These are phyloP conservation scores for Saccharomycopsis malanga DNA, from an alignment of 805 yeast species.

Conservation along the genomic window DNA sequence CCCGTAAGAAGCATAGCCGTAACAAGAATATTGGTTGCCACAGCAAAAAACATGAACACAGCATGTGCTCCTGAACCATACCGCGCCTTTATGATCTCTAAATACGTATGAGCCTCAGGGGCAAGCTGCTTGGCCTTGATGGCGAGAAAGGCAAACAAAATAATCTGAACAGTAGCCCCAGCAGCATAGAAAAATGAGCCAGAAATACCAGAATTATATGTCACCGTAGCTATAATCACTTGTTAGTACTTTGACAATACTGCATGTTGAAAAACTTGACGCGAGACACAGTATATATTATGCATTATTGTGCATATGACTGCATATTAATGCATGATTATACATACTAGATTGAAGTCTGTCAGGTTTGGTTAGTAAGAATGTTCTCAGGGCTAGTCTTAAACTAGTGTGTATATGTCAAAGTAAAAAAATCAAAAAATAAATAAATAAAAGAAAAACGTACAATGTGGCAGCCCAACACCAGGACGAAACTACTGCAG, in stretches of 20 bases:
- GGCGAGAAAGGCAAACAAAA: constrained; percentile 78
- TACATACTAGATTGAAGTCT: not conserved
- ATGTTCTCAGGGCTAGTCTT: not conserved
- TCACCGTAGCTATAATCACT: constrained; percentile 67
- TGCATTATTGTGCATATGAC: no score
- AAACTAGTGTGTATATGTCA: no score
- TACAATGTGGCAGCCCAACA: constrained; percentile 74
- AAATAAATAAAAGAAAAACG: not conserved
- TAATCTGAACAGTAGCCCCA: constrained; percentile 87
- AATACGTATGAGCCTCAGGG: constrained; percentile 86
- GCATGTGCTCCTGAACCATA: constrained; percentile 73
- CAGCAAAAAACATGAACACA: constrained; percentile 68
- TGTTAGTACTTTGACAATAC: no score
- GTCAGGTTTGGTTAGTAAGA: not conserved
- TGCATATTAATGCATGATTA: not conserved
- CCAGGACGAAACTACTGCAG: constrained; percentile 93
- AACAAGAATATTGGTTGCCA: constrained; percentile 82
- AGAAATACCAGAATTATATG: constrained; percentile 67
- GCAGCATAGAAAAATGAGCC: constrained; percentile 84
- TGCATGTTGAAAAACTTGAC: no score
- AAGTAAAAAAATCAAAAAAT: not conserved
- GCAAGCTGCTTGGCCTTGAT: constrained; percentile 85
- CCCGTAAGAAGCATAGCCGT: constrained; percentile 91
- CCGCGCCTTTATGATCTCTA: constrained; percentile 75
- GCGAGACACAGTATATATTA: no score